These are phyloP conservation scores for Apiospora arundinis DNA, from an alignment of 2,329 filamentous ascomycete species.

Conservation along the genomic window DNA sequence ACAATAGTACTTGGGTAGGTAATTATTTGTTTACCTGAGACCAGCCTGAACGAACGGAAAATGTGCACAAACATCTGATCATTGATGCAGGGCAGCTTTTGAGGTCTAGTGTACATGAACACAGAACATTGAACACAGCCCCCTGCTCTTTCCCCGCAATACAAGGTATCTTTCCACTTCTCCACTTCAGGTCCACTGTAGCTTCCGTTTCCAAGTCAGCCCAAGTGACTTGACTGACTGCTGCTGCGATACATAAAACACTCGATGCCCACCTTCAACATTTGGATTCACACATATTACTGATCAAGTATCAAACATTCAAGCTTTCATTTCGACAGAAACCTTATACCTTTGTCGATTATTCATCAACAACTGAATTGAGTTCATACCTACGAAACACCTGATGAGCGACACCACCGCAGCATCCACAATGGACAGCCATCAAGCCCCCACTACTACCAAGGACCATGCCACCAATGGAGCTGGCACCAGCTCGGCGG, in stretches of 20 bases:
- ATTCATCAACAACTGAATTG: neutral
- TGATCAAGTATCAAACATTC: neutral
- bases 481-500: constrained; percentile 2
- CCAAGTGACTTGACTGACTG: neutral
- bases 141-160: constrained; percentile 15
- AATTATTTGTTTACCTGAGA: no score
- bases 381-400: no score
- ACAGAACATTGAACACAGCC: neutral
- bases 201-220: neutral
- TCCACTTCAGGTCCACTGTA: neutral
- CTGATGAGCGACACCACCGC: neutral
- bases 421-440: constrained; percentile 8
- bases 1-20: no score
- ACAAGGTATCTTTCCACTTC: neutral
- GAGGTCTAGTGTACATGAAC: no score
- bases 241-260: neutral
- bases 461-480: constrained; percentile 17
- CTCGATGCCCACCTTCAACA: neutral
- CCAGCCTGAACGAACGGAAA: no score
- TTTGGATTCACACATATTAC: neutral
- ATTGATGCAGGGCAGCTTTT: no score
- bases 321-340: neutral
- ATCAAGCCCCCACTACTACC: neutral
- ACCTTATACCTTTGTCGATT: neutral
- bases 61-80: no score